Evolutionary conservation across 2,329 filamentous ascomycete genomes (phyloP).

Genomic region (Botrytis tulipae): DNA sequence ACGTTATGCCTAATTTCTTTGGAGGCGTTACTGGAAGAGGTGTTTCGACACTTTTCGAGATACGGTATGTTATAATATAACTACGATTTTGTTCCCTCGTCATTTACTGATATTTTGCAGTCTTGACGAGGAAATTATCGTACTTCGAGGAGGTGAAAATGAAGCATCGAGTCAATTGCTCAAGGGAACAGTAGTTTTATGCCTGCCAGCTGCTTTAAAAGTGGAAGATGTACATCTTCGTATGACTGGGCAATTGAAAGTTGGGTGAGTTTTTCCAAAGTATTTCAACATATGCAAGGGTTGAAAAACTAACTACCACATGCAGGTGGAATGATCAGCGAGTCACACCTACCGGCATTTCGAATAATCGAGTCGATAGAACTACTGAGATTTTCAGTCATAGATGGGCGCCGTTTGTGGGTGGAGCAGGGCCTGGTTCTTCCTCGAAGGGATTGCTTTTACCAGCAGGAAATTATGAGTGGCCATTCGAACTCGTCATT

Average conservation of each 20-base stretch:
- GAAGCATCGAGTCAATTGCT: slow-evolving; percentile 74
- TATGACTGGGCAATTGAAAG: slow-evolving; percentile 66
- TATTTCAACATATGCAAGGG: neutral
- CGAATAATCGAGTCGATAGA: slow-evolving; percentile 58
- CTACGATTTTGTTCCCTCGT: slow-evolving; percentile 18
- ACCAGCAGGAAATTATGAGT: slow-evolving; percentile 76
- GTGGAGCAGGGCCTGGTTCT: slow-evolving; percentile 46
- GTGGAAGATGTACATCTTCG: slow-evolving; percentile 73
- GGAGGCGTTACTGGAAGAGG: slow-evolving; percentile 37
- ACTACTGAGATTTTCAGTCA: slow-evolving; percentile 63
- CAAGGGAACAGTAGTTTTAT: slow-evolving; percentile 72
- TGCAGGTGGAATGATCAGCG: slow-evolving; percentile 52
- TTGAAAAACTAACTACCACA: neutral
- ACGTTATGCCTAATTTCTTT: slow-evolving; percentile 38
- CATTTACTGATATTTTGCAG: slow-evolving; percentile 44
- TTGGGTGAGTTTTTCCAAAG: slow-evolving; percentile 55
- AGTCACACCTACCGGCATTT: slow-evolving; percentile 56
- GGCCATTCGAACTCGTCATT: slow-evolving; percentile 74
- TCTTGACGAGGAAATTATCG: slow-evolving; percentile 74
- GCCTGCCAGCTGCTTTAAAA: slow-evolving; percentile 64
- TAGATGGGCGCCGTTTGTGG: slow-evolving; percentile 66
- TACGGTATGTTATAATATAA: slow-evolving; percentile 35
- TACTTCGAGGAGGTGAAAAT: slow-evolving; percentile 71
- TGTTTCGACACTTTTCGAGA: slow-evolving; percentile 41
- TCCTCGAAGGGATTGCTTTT: slow-evolving; percentile 56